These are phyloP conservation scores for Cephalotrichum gorgonifer DNA, from an alignment of 2,329 filamentous ascomycete genomes.

Conservation along the genomic window DNA sequence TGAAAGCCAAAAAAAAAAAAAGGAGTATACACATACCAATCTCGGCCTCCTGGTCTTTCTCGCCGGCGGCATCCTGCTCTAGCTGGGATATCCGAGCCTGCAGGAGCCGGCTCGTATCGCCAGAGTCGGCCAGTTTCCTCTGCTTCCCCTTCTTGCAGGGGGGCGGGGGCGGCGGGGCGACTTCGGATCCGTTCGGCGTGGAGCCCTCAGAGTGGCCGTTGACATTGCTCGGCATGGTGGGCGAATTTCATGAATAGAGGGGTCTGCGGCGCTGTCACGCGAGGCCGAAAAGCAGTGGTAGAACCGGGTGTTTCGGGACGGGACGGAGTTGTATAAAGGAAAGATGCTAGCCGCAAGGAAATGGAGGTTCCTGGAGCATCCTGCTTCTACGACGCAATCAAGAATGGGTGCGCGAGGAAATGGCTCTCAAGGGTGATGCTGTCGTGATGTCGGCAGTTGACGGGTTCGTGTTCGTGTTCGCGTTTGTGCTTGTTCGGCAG, in stretches of 20 bases:
- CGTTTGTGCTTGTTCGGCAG: neutral
- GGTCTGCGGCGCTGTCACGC: constrained; percentile 1
- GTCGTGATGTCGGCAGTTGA: too few species aligned
- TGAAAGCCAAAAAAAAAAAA: neutral
- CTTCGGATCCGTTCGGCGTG: constrained; percentile 4
- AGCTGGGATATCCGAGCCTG: constrained; percentile 91
- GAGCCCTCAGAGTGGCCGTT: constrained; percentile 2
- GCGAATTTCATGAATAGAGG: neutral
- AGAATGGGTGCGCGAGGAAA: too few species aligned
- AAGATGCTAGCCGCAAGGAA: too few species aligned
- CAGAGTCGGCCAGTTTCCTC: constrained; percentile 76
- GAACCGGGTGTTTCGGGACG: neutral
- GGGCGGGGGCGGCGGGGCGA: constrained; percentile 20
- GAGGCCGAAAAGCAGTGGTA: too few species aligned
- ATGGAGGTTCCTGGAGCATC: too few species aligned
- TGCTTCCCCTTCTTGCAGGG: constrained; percentile 68
- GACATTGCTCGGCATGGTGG: constrained; percentile 1
- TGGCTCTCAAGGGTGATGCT: too few species aligned
- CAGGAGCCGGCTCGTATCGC: constrained; percentile 83
- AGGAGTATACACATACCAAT: constrained; percentile 55
- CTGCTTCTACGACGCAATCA: too few species aligned
- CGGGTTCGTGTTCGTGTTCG: too few species aligned
- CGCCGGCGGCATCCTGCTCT: constrained; percentile 83
- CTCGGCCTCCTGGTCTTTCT: constrained; percentile 92
- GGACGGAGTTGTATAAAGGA: too few species aligned